Evolutionary conservation across 176 grass and related monocot species (phyloP), one percentile per base, ranked within the genome.

Genomic region (Elaeis guineensis): DNA sequence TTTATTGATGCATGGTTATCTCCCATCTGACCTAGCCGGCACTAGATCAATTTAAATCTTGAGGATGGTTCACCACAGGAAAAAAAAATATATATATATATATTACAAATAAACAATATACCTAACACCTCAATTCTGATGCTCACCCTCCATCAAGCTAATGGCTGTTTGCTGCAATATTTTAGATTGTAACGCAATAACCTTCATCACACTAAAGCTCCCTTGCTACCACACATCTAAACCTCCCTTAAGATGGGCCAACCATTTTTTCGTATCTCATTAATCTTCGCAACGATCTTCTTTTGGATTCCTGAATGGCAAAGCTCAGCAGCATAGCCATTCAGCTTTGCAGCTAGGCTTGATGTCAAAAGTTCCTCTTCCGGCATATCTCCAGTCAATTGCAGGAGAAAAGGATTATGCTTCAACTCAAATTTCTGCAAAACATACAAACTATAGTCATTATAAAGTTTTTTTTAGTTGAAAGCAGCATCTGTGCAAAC

Each of bases 341-440:
- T 98, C 69, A 98, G 32, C 62, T 85, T 89, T 35, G 81, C 78
- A 25, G 84, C 93, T 57, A 92, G 49, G 16, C 66, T 80, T n/a
- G 93, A 98, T 57, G 69, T 50, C 16, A 76, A 2, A 50, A 98
- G 80, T 62, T 98, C 93, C 56, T 89, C 93, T n/a, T 92, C 84
- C 1, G 84, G 70, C 50, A 98, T 65, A 64, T 83, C 92, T 15
- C 93, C 87, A 19, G 81, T 81, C 80, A 98, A 59, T 80, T 92
- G 84, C 61, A 98, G 32, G 9, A 98, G 78, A 54, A 89, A 75
- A 5, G 70, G 66, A 39, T 80, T 82, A 24, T 78, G 83, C 73
- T 92, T 98, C 66, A 98, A 70, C 81, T 98, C 93, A 68, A 98
- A 98, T 89, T 92, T 92, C 87, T 98, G 69, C 6, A 5, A 56